phyloP scores from a whole-genome alignment of 2,329 filamentous ascomycete genomes.

The Plectosphaerella plurivora region DNA sequence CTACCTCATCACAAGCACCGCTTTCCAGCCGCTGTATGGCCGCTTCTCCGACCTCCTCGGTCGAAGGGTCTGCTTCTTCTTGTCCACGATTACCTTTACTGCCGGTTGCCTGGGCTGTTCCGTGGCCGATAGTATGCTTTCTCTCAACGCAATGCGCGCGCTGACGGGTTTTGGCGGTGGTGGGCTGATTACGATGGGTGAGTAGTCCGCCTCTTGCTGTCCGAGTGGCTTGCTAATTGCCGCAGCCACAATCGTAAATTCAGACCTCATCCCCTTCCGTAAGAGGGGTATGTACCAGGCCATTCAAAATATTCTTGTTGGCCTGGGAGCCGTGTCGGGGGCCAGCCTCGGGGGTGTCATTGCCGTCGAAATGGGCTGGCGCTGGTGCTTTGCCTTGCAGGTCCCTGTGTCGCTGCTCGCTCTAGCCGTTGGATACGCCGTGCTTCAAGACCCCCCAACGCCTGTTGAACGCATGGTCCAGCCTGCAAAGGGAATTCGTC shows the following conservation, averaged over 20 bases:
- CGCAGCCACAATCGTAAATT: conserved; percentile 49
- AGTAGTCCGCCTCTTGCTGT: conserved; percentile 7
- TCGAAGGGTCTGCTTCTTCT: conserved; percentile 57
- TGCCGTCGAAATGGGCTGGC: conserved; percentile 62
- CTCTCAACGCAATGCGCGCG: conserved; percentile 16
- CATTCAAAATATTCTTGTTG: conserved; percentile 55
- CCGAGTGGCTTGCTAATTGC: background rate
- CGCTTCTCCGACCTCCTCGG: conserved; percentile 68
- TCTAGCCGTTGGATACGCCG: conserved; percentile 46
- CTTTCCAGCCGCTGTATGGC: conserved; percentile 68
- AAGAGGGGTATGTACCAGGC: conserved; percentile 56
- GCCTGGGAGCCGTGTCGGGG: conserved; percentile 58
- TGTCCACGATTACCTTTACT: conserved; percentile 58
- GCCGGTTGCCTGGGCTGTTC: conserved; percentile 62
- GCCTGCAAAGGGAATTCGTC: conserved; percentile 7
- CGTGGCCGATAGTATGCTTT: conserved; percentile 50
- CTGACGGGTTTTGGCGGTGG: background rate
- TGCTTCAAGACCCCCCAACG: conserved; percentile 39
- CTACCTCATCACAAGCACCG: conserved; percentile 67
- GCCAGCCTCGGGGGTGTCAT: conserved; percentile 62
- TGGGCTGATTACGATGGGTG: conserved; percentile 62
- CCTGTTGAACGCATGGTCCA: background rate
- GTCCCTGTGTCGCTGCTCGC: conserved; percentile 55
- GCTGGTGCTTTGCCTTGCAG: conserved; percentile 62
- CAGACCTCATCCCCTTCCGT: conserved; percentile 57